Evolutionary conservation across 108 stramenopile genomes (phyloP), one percentile per base, ranked within the genome.

Genomic region (Seminavis robusta): DNA sequence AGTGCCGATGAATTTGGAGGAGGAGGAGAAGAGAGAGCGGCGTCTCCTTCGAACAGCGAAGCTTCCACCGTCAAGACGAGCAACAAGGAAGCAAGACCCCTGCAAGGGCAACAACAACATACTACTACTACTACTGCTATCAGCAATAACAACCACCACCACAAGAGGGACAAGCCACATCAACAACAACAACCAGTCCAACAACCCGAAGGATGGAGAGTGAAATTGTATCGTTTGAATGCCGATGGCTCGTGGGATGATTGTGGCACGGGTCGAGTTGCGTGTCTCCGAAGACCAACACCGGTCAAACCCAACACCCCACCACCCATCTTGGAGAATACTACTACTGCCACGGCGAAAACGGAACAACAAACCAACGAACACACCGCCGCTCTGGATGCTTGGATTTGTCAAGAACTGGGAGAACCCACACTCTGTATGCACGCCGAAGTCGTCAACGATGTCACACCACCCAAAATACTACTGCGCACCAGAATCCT

Each of bases 231-330:
- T 61, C 71, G 92, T 17, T 73, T 93, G 39, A 88, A 88, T 68
- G 41, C 75, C 7, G 88, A 93, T 63, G 92, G 92, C 34, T 82
- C 80, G 3, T 93, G 92, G 92, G 88, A 93, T 62, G 92, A 93
- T 61, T 93, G 92, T 53, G 92, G 91, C 5, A 93, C 92, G 5
- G 92, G 92, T 19, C 62, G 92, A 23, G 86, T 93, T 41, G 64
- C 75, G 13, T 93, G 86, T 51, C 26, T n/a, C 6, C 15, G 7
- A 7, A 21, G 13, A 26, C 48, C 48, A n/a, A 30, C 15, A 8
- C 31, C 36, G 5, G 32, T 4, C 4, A 30, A 11, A 37, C 21
- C 8, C 31, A 28, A 34, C 9, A 16, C 25, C 4, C 21, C 24
- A 28, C 28, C 45, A 13, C 19, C n/a, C 17, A 46, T 30, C 33